These are phyloP conservation scores for Barbatosphaeria neglecta DNA, from an alignment of 495 filamentous ascomycete genomes.

Conservation along the genomic window DNA sequence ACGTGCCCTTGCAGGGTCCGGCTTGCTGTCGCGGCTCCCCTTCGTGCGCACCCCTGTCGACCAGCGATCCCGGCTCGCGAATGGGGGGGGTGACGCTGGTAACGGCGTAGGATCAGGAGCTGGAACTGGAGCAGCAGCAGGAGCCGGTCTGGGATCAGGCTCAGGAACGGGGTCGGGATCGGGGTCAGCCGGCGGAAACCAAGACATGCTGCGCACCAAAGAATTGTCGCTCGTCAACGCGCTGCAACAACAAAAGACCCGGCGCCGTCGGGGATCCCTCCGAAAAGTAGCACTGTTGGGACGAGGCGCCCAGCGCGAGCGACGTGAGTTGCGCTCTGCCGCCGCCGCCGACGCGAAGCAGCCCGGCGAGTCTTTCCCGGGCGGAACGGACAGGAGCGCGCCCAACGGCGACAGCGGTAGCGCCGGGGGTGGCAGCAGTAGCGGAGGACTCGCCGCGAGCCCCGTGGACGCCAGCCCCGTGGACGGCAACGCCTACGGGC, in stretches of 20 bases:
- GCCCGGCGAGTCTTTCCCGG: too few species aligned
- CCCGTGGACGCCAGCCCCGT: slow-evolving; percentile 6
- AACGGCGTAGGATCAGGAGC: too few species aligned
- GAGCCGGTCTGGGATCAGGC: too few species aligned
- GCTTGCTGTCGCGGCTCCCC: slow-evolving; percentile 48
- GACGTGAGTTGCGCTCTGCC: slow-evolving; percentile 31
- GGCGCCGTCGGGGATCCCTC: slow-evolving; percentile 66
- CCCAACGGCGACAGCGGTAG: background rate
- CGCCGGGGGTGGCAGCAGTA: background rate
- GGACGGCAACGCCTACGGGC: slow-evolving; percentile 12
- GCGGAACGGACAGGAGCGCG: too few species aligned
- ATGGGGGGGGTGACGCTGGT: too few species aligned
- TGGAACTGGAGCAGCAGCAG: background rate
- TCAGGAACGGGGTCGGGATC: background rate
- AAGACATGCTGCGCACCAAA: slow-evolving; percentile 7
- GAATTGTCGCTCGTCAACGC: slow-evolving; percentile 5
- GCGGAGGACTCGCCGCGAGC: background rate
- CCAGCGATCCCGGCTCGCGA: slow-evolving; percentile 20
- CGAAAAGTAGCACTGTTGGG: slow-evolving; percentile 71
- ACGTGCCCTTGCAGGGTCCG: slow-evolving; percentile 30
- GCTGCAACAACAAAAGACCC: slow-evolving; percentile 52
- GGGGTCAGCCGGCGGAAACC: slow-evolving; percentile 22
- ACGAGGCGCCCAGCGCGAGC: slow-evolving; percentile 51
- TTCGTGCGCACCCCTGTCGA: slow-evolving; percentile 45
- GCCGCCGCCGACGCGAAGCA: slow-evolving; percentile 32